Base-by-base conservation (phyloP, 2,329 filamentous ascomycete genomes). In the Nemania diffusa region DNA sequence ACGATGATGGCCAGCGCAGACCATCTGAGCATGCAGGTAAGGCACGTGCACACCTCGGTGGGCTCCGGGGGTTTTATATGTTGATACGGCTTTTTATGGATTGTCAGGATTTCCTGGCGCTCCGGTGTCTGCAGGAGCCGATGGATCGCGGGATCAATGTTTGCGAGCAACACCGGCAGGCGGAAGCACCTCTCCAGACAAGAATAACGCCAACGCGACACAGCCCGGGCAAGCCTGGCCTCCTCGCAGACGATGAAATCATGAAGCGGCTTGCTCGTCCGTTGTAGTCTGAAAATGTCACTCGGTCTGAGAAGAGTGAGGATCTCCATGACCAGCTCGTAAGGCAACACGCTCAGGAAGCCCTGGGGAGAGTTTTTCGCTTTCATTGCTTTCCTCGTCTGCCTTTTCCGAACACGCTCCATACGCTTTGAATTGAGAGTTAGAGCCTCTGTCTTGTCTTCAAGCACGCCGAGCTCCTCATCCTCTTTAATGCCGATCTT, bases 11-110 rank as follows among this genome's bases (percentile, higher is more conserved):
- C 82, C 5, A 89, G 81, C 15, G 84, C 82, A 69, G 86, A 86
- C 87, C 87, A 90, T 2, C 84, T 81, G 42, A 87, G 73, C 50
- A 86, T 76, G 72, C 87, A 89, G 0, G 84, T 85, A 27, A 87
- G 75, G 71, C 87, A 90, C 1, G 85, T 87, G 77, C 87, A 90
- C 3, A 87, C 76, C n/a, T 81, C 73, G 11, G 74, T 59, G 0
- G 81, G 78, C 67, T 88, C 81, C 0, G 84, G 82, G 0, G 79
- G 69, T 44, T 78, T 78, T 22, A 89, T 79, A 72, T 89, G 85
- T 67, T 85, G 84, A 70, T 85, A 88, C 0, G 82, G 81, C 50
- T 81, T 82, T 65, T 81, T 82, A 73, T 86, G 83, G 29, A 87
- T 81, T 32, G 74, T 74, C 7, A 83, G 74, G 56, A 81, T 62